Conservation (phyloP, 164 flowering plant genomes). For the Protea cynaroides region DNA sequence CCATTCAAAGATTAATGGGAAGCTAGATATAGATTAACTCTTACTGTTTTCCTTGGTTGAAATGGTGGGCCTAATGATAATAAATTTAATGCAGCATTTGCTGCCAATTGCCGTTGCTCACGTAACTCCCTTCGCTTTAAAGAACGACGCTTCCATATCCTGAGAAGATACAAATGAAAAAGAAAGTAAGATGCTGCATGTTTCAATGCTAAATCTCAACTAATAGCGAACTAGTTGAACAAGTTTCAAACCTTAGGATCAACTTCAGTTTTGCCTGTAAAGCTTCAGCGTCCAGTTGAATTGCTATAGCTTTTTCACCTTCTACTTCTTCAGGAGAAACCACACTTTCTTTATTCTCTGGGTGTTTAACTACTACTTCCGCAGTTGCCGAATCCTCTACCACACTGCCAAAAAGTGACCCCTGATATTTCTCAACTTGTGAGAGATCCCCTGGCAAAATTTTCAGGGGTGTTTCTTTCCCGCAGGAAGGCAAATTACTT, state of each 20-base stretch:
- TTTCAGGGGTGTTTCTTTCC: constrained; percentile 21
- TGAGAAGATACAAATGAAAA: constrained; percentile 21
- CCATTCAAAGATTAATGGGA: background rate
- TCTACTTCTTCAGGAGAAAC: constrained; percentile 26
- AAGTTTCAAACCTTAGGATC: constrained; percentile 56
- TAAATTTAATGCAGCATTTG: constrained; percentile 66
- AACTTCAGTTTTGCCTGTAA: constrained; percentile 67
- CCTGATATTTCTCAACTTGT: constrained; percentile 18
- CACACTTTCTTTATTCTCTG: constrained; percentile 22
- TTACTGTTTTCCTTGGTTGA: constrained; percentile 41
- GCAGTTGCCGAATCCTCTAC: constrained; percentile 15
- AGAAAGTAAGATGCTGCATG: background rate
- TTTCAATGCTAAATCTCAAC: constrained; percentile 3
- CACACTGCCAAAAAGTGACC: constrained; percentile 12
- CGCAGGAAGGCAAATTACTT: constrained; percentile 11
- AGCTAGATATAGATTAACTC: constrained; percentile 10
- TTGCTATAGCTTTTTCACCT: constrained; percentile 19
- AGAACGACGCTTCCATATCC: constrained; percentile 76
- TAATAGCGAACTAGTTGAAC: background rate
- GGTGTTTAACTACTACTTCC: constrained; percentile 11
- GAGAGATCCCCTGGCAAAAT: constrained; percentile 11
- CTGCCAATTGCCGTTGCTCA: constrained; percentile 54
- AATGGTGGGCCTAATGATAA: constrained; percentile 74
- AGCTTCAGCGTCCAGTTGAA: constrained; percentile 49
- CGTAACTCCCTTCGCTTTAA: constrained; percentile 47